Percentiles rank a stretch among this genome's conserved stretches.
phyloP scores from a whole-genome alignment of 2,329 filamentous ascomycete genomes.

The Penicillium sp. region DNA sequence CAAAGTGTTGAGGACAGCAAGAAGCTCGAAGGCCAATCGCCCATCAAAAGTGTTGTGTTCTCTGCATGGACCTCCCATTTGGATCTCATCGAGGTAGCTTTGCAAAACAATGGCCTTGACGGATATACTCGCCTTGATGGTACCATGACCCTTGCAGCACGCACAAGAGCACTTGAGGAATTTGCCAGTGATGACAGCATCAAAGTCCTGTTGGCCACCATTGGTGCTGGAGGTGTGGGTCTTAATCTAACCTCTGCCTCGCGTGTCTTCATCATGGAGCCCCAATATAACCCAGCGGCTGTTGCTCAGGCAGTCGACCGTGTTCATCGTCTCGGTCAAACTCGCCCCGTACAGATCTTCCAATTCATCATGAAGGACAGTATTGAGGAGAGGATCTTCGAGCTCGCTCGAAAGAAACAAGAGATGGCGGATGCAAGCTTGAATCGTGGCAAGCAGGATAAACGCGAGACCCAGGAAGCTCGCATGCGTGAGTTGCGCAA shows the following conservation, averaged over 20 bases:
- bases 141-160: conserved; percentile 73
- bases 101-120: conserved; percentile 56
- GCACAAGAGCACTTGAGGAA: conserved; percentile 70
- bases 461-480: conserved; percentile 63
- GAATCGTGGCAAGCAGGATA: conserved; percentile 62
- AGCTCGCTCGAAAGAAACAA: conserved; percentile 88
- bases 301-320: conserved; percentile 94
- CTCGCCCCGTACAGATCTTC: conserved; percentile 78
- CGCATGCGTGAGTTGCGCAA: conserved; percentile 61
- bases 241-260: conserved; percentile 85
- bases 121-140: conserved; percentile 82
- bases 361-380: conserved; percentile 87
- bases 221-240: conserved; percentile 86
- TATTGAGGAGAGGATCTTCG: conserved; percentile 91
- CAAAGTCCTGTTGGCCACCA: conserved; percentile 83
- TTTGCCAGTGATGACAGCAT: conserved; percentile 73
- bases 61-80: conserved; percentile 95
- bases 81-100: conserved; percentile 82
- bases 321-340: conserved; percentile 88
- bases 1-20: conserved; percentile 59
- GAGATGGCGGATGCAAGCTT: conserved; percentile 84
- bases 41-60: conserved; percentile 91
- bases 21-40: conserved; percentile 59
- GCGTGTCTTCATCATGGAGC: conserved; percentile 95
- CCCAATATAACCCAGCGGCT: conserved; percentile 92